phyloP scores from a whole-genome alignment of 495 filamentous ascomycete genomes.

The Hypoxylon lenormandii region DNA sequence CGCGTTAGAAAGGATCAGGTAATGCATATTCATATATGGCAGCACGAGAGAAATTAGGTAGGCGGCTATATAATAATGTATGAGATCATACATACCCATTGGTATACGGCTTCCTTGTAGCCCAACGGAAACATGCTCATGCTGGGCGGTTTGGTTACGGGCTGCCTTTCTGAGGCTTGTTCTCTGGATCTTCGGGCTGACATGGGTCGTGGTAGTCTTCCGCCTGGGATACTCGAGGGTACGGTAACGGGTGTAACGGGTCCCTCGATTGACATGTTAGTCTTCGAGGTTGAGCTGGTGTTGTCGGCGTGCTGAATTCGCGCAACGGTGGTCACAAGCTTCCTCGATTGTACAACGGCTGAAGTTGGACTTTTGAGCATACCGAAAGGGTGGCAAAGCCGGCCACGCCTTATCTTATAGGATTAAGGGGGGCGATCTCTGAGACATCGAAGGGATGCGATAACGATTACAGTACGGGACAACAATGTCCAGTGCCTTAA shows the following conservation, averaged over 20 bases:
- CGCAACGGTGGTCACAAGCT: constrained; percentile 46
- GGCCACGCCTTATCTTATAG: constrained; percentile 42
- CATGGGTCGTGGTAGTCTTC: constrained; percentile 31
- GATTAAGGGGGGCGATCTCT: constrained; percentile 30
- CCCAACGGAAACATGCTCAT: constrained; percentile 79
- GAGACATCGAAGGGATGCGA: constrained; percentile 35
- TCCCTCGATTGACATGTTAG: constrained; percentile 29
- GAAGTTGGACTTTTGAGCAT: constrained; percentile 52
- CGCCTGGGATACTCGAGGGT: constrained; percentile 33
- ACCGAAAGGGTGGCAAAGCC: constrained; percentile 45
- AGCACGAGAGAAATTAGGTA: not conserved
- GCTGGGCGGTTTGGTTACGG: constrained; percentile 35
- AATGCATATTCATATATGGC: not conserved
- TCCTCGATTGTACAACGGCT: constrained; percentile 47
- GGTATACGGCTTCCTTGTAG: constrained; percentile 88
- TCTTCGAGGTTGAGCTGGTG: constrained; percentile 19
- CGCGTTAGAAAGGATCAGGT: constrained; percentile 21
- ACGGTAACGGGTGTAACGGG: constrained; percentile 20
- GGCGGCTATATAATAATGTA: not conserved
- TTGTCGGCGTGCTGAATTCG: constrained; percentile 41
- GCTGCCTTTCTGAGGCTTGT: constrained; percentile 20
- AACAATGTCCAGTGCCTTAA: constrained; percentile 40
- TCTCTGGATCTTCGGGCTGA: constrained; percentile 27
- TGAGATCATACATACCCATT: constrained; percentile 76
- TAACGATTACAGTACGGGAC: not conserved